Conservation (phyloP, 2,329 filamentous ascomycete species). For the Colletotrichum eremochloae region DNA sequence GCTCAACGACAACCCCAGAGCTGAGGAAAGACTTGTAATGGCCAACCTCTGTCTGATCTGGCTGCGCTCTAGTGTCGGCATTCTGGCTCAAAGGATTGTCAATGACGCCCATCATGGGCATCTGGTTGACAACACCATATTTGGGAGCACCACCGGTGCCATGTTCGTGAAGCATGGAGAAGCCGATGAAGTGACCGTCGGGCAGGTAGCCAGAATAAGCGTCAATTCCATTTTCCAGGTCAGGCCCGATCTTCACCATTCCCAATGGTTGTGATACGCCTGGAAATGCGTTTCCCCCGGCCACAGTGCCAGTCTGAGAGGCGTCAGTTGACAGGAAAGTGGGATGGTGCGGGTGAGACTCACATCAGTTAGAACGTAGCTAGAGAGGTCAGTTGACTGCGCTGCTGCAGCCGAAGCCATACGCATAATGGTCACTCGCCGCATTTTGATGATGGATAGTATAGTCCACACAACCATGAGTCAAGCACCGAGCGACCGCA, state of each 20-base stretch:
- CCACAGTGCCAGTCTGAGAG: slow-evolving; percentile 58
- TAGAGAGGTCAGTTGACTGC: slow-evolving; percentile 47
- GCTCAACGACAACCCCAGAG: slow-evolving; percentile 68
- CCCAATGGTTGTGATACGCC: slow-evolving; percentile 63
- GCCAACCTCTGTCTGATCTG: slow-evolving; percentile 69
- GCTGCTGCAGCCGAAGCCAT: slow-evolving; percentile 24
- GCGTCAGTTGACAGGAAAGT: slow-evolving; percentile 12
- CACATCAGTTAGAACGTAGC: slow-evolving; percentile 54
- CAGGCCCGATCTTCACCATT: slow-evolving; percentile 64
- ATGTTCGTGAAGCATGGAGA: slow-evolving; percentile 75
- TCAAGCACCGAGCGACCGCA: background rate
- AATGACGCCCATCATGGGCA: slow-evolving; percentile 65
- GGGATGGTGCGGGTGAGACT: slow-evolving; percentile 37
- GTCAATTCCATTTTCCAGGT: slow-evolving; percentile 62
- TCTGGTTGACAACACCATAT: slow-evolving; percentile 75
- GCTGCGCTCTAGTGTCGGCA: slow-evolving; percentile 64
- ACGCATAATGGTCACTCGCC: slow-evolving; percentile 15
- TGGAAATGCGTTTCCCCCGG: slow-evolving; percentile 64
- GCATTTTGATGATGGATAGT: slow-evolving; percentile 7
- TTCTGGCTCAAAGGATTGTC: slow-evolving; percentile 67
- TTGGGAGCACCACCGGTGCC: slow-evolving; percentile 79
- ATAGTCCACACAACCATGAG: background rate
- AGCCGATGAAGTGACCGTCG: slow-evolving; percentile 68
- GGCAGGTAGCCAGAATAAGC: slow-evolving; percentile 67
- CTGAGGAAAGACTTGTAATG: slow-evolving; percentile 70